phyloP scores from a whole-genome alignment of 2,329 filamentous ascomycete genomes.

The Pleomassaria siparia region DNA sequence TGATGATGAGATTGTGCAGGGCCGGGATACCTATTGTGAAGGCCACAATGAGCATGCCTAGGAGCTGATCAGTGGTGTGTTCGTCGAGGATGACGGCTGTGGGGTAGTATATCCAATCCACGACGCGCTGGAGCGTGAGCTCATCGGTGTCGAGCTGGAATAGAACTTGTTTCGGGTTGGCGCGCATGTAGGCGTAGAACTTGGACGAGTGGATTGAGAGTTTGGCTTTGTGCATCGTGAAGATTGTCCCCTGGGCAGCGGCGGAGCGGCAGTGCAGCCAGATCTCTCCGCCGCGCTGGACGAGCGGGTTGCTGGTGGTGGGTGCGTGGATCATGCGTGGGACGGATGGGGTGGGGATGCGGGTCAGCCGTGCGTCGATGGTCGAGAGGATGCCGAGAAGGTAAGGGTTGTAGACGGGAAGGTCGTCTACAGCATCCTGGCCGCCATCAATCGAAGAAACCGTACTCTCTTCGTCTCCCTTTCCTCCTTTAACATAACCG shows the following conservation, averaged over 20 bases:
- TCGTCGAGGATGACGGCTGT: neutral
- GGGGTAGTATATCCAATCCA: constrained; percentile 1
- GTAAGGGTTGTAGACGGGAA: too few relatives aligned
- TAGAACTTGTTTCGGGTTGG: neutral
- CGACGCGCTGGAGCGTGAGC: neutral
- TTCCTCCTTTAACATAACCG: too few relatives aligned
- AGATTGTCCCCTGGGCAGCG: neutral
- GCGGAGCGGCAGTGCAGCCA: neutral
- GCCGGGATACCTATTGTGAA: neutral
- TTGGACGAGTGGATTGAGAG: neutral
- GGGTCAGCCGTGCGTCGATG: neutral
- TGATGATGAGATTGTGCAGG: neutral
- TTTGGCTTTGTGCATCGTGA: neutral
- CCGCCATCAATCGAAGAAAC: too few relatives aligned
- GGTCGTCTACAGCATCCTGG: too few relatives aligned
- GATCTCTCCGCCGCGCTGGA: neutral
- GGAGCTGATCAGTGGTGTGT: neutral
- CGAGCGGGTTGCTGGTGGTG: neutral
- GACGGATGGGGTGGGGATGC: neutral
- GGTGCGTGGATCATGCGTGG: neutral
- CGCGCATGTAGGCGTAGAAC: neutral
- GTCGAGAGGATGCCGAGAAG: too few relatives aligned
- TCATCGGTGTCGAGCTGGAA: neutral
- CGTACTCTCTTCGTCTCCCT: too few relatives aligned
- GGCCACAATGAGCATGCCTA: neutral